Conservation (phyloP, 352 stramenopile genomes). For the Phytophthora pseudosyringae region DNA sequence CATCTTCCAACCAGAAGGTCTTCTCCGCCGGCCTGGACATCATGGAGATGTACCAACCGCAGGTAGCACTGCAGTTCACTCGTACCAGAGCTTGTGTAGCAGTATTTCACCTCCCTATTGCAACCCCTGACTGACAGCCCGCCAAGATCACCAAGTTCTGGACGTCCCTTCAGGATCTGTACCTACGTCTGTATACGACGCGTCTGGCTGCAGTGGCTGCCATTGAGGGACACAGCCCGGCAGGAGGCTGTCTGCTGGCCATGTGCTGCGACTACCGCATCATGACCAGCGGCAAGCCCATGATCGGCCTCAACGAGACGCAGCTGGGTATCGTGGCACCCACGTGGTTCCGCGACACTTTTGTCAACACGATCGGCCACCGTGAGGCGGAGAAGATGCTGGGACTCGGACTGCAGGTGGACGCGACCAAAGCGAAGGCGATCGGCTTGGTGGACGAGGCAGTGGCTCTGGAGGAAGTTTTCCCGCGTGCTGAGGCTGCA, state of each 20-base stretch:
- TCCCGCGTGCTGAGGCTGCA: conserved; percentile 62
- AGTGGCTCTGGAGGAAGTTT: conserved; percentile 76
- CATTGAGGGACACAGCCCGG: conserved; percentile 93
- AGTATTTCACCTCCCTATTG: not conserved
- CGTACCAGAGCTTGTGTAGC: not conserved
- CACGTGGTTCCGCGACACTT: conserved; percentile 83
- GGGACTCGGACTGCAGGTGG: conserved; percentile 76
- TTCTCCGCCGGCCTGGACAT: conserved; percentile 95
- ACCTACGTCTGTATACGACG: conserved; percentile 93
- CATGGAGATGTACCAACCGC: conserved; percentile 91
- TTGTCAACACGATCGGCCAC: conserved; percentile 87
- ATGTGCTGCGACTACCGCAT: conserved; percentile 96
- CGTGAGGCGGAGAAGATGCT: conserved; percentile 89
- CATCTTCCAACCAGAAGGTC: conserved; percentile 78
- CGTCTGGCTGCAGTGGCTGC: conserved; percentile 87
- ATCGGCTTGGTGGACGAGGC: conserved; percentile 85
- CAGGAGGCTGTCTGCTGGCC: conserved; percentile 93
- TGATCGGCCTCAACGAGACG: conserved; percentile 96
- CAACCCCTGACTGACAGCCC: conserved; percentile 27
- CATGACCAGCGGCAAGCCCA: conserved; percentile 88
- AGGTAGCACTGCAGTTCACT: conserved; percentile 36
- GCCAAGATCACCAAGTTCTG: conserved; percentile 88
- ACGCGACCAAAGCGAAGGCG: conserved; percentile 73
- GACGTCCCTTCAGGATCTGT: conserved; percentile 92
- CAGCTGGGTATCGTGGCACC: conserved; percentile 92